Base-by-base conservation (phyloP, 352 stramenopile species). In the Phytophthora rubi region DNA sequence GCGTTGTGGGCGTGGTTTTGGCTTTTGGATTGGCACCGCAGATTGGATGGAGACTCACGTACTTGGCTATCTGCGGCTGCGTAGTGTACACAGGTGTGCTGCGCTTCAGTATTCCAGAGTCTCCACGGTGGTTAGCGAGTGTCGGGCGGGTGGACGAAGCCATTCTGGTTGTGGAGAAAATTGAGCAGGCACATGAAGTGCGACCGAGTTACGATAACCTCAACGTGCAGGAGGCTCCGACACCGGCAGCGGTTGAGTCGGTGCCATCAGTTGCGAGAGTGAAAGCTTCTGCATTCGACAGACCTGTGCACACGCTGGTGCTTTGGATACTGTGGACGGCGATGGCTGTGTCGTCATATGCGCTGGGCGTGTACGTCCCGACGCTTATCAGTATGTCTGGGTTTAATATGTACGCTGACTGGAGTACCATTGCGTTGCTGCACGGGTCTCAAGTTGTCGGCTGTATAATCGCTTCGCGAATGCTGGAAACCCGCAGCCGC, bases 81-180 rank as follows among this genome's bases (percentile, higher is more conserved):
- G 71, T 79, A 5, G 6, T 82, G 56, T 75, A 78, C 28, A 65
- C 53, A 13, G 60, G 57, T 15, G 60, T 68, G 26, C 30, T 74
- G 15, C 75, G 77, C 9, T 44, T 80, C 21, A 45, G 55, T 1
- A 52, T 81, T 16, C 68, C 77, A 6, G 77, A 85, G n/a, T 85
- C 77, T 48, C 75, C 77, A n/a, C 75, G 68, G 6, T 84, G 77
- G 77, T 56, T 84, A 45, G 71, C 59, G 30, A 70, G 62, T 59
- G 62, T 73, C 1, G 74, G 62, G 2, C 28, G 63, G 4, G 54
- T 57, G 49, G 59, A 76, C 12, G 71, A 85, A 62, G 74, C 77
- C 28, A 13, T 79, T n/a, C 45, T 39, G 2, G 62, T 70, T 9
- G 32, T 82, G n/a, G 70, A 65, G 37, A 71, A 68, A 16, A 44